Conservation (phyloP, 2,329 filamentous ascomycete species). For the Sclerotinia minor region DNA sequence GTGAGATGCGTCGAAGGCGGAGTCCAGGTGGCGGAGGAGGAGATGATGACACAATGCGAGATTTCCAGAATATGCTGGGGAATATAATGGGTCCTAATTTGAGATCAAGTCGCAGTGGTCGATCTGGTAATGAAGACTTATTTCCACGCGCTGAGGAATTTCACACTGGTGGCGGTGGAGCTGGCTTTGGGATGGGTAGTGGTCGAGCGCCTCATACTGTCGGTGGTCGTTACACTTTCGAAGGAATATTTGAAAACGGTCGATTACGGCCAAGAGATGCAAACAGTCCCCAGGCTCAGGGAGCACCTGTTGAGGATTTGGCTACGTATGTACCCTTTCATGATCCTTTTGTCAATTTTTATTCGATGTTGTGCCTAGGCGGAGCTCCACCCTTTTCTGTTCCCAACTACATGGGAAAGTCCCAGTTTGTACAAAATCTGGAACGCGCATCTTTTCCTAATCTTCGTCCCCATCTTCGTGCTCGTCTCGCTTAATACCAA, state of each 20-base stretch:
- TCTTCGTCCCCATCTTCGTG: slow-evolving; percentile 29
- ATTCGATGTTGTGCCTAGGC: not conserved
- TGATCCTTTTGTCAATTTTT: not conserved
- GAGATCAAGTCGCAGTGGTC: slow-evolving; percentile 35
- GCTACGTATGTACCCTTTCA: slow-evolving; percentile 46
- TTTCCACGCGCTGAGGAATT: slow-evolving; percentile 32
- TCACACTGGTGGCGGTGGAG: slow-evolving; percentile 29
- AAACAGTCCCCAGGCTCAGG: slow-evolving; percentile 50
- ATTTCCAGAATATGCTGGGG: slow-evolving; percentile 49
- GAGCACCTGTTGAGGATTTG: slow-evolving; percentile 50
- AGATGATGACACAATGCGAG: slow-evolving; percentile 40
- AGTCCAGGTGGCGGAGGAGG: slow-evolving; percentile 13
- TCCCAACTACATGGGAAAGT: not conserved
- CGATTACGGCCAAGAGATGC: slow-evolving; percentile 52
- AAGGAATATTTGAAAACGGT: slow-evolving; percentile 33
- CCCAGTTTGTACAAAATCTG: not conserved
- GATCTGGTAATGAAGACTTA: slow-evolving; percentile 39
- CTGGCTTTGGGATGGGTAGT: slow-evolving; percentile 12
- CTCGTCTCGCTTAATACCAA: slow-evolving; percentile 27
- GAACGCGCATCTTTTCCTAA: not conserved
- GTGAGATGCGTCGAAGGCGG: slow-evolving; percentile 18
- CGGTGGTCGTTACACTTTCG: slow-evolving; percentile 40
- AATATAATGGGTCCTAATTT: slow-evolving; percentile 45
- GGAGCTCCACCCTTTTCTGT: not conserved
- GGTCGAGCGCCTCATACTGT: slow-evolving; percentile 31